Conservation (phyloP, 805 yeast genomes). For the Candida stauntonica region DNA sequence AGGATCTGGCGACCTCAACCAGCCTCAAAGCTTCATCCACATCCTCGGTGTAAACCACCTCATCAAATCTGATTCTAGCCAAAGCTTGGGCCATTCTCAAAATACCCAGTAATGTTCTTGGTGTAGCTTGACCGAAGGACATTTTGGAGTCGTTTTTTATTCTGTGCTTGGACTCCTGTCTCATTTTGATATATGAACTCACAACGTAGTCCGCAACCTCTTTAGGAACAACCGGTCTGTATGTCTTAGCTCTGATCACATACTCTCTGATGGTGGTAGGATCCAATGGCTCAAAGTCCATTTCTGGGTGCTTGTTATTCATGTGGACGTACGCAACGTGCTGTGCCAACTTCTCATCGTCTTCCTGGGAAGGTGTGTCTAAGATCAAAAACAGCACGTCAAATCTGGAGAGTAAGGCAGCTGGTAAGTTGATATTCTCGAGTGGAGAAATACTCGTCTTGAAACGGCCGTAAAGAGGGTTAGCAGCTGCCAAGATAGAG, state of each 20-base stretch:
- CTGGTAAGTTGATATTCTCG: constrained; percentile 94
- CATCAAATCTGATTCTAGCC: constrained; percentile 82
- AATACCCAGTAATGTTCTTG: constrained; percentile 89
- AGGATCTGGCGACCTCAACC: constrained; percentile 79
- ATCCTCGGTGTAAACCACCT: constrained; percentile 67
- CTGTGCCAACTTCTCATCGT: constrained; percentile 80
- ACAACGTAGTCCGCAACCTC: constrained; percentile 86
- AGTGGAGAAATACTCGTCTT: constrained; percentile 87
- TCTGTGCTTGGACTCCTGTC: constrained; percentile 84
- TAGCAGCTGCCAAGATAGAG: constrained; percentile 96
- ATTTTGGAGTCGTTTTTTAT: constrained; percentile 59
- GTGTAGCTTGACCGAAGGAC: constrained; percentile 89
- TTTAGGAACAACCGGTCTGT: constrained; percentile 78
- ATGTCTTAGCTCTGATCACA: constrained; percentile 78
- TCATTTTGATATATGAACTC: constrained; percentile 79
- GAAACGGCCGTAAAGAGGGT: constrained; percentile 93
- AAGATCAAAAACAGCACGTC: constrained; percentile 83
- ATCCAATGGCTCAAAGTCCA: constrained; percentile 71
- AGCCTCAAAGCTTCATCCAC: constrained; percentile 95
- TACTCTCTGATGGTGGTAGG: constrained; percentile 80
- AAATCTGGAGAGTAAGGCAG: constrained; percentile 92
- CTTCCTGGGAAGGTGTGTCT: constrained; percentile 76
- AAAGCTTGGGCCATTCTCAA: constrained; percentile 91
- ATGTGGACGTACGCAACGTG: constrained; percentile 96
- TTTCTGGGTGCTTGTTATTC: constrained; percentile 82